phyloP scores from a whole-genome alignment of 441 rosid genomes.

The Euphorbia celastroides region DNA sequence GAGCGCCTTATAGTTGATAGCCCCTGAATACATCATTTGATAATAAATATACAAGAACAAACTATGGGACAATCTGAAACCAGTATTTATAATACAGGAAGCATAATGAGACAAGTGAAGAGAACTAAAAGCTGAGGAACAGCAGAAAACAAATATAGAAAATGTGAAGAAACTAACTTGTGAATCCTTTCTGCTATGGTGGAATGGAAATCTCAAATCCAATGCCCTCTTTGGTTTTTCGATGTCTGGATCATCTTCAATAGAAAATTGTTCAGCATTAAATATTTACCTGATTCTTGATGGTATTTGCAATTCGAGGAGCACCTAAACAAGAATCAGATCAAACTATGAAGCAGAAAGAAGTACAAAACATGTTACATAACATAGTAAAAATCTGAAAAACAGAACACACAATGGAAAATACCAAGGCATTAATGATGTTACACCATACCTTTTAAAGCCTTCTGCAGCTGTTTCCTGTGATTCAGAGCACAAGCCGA shows the following conservation, averaged over 20 bases:
- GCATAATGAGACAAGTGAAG: neutral
- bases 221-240: neutral
- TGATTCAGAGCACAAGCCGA: slow-evolving; percentile 3
- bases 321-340: neutral
- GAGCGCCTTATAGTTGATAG: no score
- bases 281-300: neutral
- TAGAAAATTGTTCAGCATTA: neutral
- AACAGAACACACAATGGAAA: neutral
- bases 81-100: neutral
- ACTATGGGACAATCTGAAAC: neutral
- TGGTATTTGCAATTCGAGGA: neutral
- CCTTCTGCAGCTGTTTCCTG: slow-evolving; percentile 1
- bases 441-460: neutral
- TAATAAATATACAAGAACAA: neutral
- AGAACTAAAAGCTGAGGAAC: neutral
- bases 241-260: neutral
- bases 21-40: neutral
- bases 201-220: neutral
- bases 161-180: neutral
- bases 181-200: neutral
- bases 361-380: neutral
- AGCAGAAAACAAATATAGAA: neutral
- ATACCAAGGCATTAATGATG: neutral
- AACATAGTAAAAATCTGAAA: neutral
- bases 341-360: neutral